Conservation (phyloP, 352 stramenopile species). For the Elongisporangium anandrum region DNA sequence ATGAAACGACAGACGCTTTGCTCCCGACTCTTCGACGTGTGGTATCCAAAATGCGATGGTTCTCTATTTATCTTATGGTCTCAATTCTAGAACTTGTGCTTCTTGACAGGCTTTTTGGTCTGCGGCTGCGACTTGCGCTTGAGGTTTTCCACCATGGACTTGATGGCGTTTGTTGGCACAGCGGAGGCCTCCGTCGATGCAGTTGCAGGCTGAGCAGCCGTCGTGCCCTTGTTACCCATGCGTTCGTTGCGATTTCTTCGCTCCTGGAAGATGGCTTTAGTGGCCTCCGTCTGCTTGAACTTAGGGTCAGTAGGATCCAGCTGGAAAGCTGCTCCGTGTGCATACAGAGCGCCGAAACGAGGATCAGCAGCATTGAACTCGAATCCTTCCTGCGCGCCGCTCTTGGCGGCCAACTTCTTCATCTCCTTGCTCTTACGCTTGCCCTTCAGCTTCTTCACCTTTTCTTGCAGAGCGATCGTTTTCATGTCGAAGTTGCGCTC, state of each 20-base stretch:
- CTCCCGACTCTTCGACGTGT: not conserved
- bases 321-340: conserved; percentile 74
- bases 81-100: conserved; percentile 22
- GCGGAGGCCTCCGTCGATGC: conserved; percentile 3
- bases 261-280: conserved; percentile 74
- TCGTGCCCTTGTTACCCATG: conserved; percentile 3
- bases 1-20: not conserved
- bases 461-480: conserved; percentile 67
- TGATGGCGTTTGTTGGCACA: conserved; percentile 39
- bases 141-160: conserved; percentile 75
- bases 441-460: conserved; percentile 68
- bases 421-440: conserved; percentile 78
- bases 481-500: conserved; percentile 87
- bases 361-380: conserved; percentile 69
- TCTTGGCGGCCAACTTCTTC: conserved; percentile 55
- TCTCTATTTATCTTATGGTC: not conserved
- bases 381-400: conserved; percentile 71
- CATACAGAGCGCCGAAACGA: conserved; percentile 73
- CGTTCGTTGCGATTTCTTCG: conserved; percentile 64
- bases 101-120: conserved; percentile 23
- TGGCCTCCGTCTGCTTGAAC: conserved; percentile 81
- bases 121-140: conserved; percentile 70
- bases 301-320: conserved; percentile 81
- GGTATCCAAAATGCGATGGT: not conserved
- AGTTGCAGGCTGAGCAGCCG: not conserved